phyloP scores from a whole-genome alignment of 2,329 filamentous ascomycete genomes.

The Tolypocladium nubicola region DNA sequence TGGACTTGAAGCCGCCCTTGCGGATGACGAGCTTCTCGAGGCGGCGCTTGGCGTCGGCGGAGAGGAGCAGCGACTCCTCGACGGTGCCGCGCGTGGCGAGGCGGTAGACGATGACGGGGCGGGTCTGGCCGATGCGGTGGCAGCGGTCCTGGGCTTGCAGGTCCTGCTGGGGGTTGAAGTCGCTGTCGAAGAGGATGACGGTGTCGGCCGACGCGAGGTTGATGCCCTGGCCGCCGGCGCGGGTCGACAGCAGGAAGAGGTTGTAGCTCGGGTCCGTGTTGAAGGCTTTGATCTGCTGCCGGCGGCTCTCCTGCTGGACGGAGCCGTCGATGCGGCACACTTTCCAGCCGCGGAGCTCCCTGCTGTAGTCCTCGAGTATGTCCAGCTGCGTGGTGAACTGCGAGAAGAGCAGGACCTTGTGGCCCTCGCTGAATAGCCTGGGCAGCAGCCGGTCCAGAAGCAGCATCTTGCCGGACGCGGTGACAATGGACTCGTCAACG shows the following conservation, averaged over 20 bases:
- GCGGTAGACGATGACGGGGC: conserved; percentile 86
- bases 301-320: conserved; percentile 63
- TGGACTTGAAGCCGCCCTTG: conserved; percentile 72
- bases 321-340: conserved; percentile 86
- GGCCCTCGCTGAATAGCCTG: conserved; percentile 58
- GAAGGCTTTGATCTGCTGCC: conserved; percentile 62
- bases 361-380: conserved; percentile 77
- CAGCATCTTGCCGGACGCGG: conserved; percentile 89
- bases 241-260: conserved; percentile 79
- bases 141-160: conserved; percentile 92
- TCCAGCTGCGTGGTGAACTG: conserved; percentile 95
- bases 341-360: conserved; percentile 64
- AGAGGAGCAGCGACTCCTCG: conserved; percentile 76
- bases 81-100: conserved; percentile 90
- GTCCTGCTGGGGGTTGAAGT: conserved; percentile 97
- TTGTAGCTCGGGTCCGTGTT: conserved; percentile 55
- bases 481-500: conserved; percentile 73
- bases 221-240: conserved; percentile 90
- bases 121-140: conserved; percentile 87
- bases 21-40: conserved; percentile 93
- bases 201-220: conserved; percentile 88
- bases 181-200: conserved; percentile 76
- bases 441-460: conserved; percentile 80
- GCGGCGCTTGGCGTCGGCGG: conserved; percentile 82
- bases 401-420: conserved; percentile 93